These are phyloP conservation scores for Fusarium caatingaense DNA, from an alignment of 2,329 filamentous ascomycete genomes.

Conservation along the genomic window DNA sequence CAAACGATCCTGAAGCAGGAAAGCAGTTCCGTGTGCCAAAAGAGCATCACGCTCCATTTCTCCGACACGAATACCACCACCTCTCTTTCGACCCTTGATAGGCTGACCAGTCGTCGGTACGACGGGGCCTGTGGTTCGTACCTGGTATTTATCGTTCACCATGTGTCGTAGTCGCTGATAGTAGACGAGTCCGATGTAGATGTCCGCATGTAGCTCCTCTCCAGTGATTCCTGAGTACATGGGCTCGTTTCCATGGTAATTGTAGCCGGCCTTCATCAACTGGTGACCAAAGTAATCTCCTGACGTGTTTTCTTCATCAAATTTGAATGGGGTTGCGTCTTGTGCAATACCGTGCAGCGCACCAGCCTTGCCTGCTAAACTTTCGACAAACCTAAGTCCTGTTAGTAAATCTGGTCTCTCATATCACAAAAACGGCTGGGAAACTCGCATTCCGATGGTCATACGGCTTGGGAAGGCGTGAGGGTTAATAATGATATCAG, in stretches of 20 bases:
- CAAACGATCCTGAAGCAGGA: slow-evolving; percentile 92
- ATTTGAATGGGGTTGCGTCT: slow-evolving; percentile 94
- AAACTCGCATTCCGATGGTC: slow-evolving; percentile 87
- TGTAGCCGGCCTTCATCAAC: slow-evolving; percentile 93
- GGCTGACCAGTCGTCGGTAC: slow-evolving; percentile 93
- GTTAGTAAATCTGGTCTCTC: background rate
- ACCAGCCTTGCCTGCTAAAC: slow-evolving; percentile 92
- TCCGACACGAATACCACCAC: slow-evolving; percentile 97
- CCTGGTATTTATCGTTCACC: slow-evolving; percentile 99
- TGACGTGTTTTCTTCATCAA: slow-evolving; percentile 91
- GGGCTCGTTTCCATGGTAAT: slow-evolving; percentile 97
- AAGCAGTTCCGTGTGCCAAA: slow-evolving; percentile 93
- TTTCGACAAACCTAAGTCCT: slow-evolving; percentile 81
- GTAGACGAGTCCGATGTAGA: slow-evolving; percentile 97
- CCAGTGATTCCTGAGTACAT: slow-evolving; percentile 99
- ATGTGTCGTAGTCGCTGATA: slow-evolving; percentile 98
- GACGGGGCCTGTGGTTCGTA: slow-evolving; percentile 93
- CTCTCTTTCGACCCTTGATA: slow-evolving; percentile 95
- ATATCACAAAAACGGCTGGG: background rate
- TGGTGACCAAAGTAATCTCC: slow-evolving; percentile 97
- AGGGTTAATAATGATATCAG: slow-evolving; percentile 98
- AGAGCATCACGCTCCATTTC: slow-evolving; percentile 99
- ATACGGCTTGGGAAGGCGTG: slow-evolving; percentile 99
- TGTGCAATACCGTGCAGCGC: slow-evolving; percentile 95
- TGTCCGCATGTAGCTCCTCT: slow-evolving; percentile 91